These are phyloP conservation scores for Alopecurus myosuroides DNA, from an alignment of 176 grass and related monocot species.

Conservation along the genomic window DNA sequence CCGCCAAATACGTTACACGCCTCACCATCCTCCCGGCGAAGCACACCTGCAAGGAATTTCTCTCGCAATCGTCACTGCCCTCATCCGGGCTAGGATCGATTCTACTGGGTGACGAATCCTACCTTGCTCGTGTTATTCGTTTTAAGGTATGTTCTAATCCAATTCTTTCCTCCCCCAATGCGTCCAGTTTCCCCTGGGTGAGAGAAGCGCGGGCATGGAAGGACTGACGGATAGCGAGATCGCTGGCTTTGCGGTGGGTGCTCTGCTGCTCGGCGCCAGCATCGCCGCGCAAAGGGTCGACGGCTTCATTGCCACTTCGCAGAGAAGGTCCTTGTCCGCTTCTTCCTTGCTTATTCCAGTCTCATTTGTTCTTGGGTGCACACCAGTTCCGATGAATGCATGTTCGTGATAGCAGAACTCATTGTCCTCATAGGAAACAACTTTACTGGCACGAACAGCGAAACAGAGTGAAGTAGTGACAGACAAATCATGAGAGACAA, in stretches of 20 bases:
- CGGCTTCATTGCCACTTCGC: slow-evolving; percentile 71
- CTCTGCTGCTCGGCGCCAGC: slow-evolving; percentile 58
- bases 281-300: slow-evolving; percentile 77
- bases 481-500: not conserved
- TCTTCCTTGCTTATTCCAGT: not conserved
- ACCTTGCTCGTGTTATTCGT: not conserved
- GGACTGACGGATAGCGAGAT: slow-evolving; percentile 72
- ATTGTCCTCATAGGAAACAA: not conserved
- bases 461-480: not conserved
- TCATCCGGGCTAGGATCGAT: not conserved
- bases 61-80: not conserved
- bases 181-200: not conserved
- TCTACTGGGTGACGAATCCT: not conserved
- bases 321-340: slow-evolving; percentile 43
- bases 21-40: not conserved
- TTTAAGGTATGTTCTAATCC: not conserved
- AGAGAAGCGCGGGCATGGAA: slow-evolving; percentile 39
- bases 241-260: slow-evolving; percentile 73
- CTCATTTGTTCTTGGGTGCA: not conserved
- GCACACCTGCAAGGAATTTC: not conserved
- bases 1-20: not conserved
- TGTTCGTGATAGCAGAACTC: not conserved
- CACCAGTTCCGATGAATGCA: not conserved
- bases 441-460: not conserved
- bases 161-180: not conserved